Conservation (phyloP, 1,284 basidiomycete genomes). For the Pseudozyma tsukubaensis region DNA sequence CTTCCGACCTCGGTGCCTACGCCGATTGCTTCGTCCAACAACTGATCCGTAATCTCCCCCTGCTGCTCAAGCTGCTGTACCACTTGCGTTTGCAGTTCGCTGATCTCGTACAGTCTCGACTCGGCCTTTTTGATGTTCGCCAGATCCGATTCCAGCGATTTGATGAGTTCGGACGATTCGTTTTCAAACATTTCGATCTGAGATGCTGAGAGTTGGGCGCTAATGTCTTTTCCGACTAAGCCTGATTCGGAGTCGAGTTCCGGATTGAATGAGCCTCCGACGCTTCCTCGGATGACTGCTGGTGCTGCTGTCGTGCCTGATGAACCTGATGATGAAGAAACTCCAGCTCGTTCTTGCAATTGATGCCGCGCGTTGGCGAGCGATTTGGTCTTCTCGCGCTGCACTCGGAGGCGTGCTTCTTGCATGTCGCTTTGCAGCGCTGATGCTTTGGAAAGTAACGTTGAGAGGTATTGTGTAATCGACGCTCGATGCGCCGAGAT, state of each 20-base stretch:
- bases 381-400: conserved; percentile 50
- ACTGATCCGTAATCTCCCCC: conserved; percentile 86
- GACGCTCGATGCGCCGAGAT: conserved; percentile 83
- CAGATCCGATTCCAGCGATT: conserved; percentile 82
- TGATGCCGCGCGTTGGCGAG: conserved; percentile 39
- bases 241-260: conserved; percentile 35
- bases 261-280: conserved; percentile 46
- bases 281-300: conserved; percentile 42
- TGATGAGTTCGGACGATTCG: conserved; percentile 85
- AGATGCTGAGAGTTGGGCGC: conserved; percentile 71
- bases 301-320: conserved; percentile 17
- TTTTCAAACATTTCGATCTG: conserved; percentile 91
- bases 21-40: conserved; percentile 87
- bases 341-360: conserved; percentile 16
- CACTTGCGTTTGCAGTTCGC: conserved; percentile 86
- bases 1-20: conserved; percentile 84
- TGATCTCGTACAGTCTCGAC: conserved; percentile 86
- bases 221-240: conserved; percentile 47
- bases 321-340: conserved; percentile 4
- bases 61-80: conserved; percentile 85
- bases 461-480: conserved; percentile 85
- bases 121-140: conserved; percentile 89
- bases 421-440: conserved; percentile 85
- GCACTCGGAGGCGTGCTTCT: conserved; percentile 71
- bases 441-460: conserved; percentile 80